Evolutionary conservation across 225 moss, liverwort and hornwort genomes (phyloP).

Genomic region (Sphagnum tenellum): DNA sequence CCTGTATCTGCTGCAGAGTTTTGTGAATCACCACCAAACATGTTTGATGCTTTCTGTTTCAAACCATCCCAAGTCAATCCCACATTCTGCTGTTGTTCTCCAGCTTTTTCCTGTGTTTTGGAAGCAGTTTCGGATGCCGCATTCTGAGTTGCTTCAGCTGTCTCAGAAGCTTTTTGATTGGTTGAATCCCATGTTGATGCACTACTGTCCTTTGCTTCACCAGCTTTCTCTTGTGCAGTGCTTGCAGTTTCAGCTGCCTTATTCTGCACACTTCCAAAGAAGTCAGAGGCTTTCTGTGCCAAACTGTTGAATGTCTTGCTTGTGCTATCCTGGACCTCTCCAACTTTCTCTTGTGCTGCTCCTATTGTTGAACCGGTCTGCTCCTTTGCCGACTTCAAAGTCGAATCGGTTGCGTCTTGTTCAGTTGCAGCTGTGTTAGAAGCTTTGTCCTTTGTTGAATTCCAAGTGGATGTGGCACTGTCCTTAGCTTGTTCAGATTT

Average conservation of each 20-base stretch:
- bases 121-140: slow-evolving; percentile 12
- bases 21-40: slow-evolving; percentile 18
- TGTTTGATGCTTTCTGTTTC: slow-evolving; percentile 28
- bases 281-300: slow-evolving; percentile 20
- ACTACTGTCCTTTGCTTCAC: neutral
- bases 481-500: too few relatives aligned
- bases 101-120: slow-evolving; percentile 6
- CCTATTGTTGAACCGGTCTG: slow-evolving; percentile 1
- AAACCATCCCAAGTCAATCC: slow-evolving; percentile 14
- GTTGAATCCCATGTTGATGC: slow-evolving; percentile 5
- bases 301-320: neutral
- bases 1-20: slow-evolving; percentile 15
- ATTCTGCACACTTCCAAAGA: slow-evolving; percentile 9
- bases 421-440: too few relatives aligned
- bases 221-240: slow-evolving; percentile 19
- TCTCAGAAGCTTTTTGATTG: neutral
- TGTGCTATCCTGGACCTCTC: neutral
- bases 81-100: neutral
- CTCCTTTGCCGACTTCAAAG: neutral
- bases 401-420: too few relatives aligned
- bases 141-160: slow-evolving; percentile 11
- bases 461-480: neutral
- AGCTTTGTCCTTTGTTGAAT: too few relatives aligned
- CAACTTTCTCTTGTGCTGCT: slow-evolving; percentile 7
- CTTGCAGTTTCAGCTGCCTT: slow-evolving; percentile 16